Conservation (phyloP, 306 rosid genomes). For the Ceratonia siliqua region DNA sequence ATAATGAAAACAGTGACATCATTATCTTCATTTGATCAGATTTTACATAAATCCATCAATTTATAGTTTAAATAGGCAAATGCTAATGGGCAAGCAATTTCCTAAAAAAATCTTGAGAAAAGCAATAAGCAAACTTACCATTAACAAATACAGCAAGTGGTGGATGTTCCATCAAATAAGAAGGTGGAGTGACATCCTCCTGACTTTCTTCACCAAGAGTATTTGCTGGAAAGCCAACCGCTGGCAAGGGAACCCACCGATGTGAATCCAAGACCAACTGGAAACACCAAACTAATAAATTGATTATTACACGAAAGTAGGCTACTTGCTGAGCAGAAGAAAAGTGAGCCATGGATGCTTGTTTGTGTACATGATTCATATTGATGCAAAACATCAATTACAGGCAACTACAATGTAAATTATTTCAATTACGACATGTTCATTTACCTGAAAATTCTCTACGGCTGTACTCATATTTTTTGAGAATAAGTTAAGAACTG, state of each 20-base stretch:
- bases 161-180: conserved; percentile 96
- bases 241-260: conserved; percentile 98
- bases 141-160: conserved; percentile 98
- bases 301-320: background rate
- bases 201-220: conserved; percentile 70
- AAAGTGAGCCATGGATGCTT: background rate
- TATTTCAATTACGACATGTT: background rate
- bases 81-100: conserved; percentile 26
- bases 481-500: conserved; percentile 82
- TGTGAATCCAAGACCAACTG: conserved; percentile 90
- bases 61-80: conserved; percentile 3
- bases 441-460: conserved; percentile 85
- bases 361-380: background rate
- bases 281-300: background rate
- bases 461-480: conserved; percentile 86
- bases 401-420: background rate
- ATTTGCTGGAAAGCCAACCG: conserved; percentile 75
- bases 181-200: conserved; percentile 90
- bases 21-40: background rate
- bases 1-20: background rate
- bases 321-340: background rate
- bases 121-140: conserved; percentile 54
- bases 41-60: background rate
- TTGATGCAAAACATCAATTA: background rate
- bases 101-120: conserved; percentile 20